Percentiles rank a stretch among this genome's conserved stretches.
Conservation (phyloP, 768 basidiomycete genomes). For the Trichaptum fuscoviolaceum region DNA sequence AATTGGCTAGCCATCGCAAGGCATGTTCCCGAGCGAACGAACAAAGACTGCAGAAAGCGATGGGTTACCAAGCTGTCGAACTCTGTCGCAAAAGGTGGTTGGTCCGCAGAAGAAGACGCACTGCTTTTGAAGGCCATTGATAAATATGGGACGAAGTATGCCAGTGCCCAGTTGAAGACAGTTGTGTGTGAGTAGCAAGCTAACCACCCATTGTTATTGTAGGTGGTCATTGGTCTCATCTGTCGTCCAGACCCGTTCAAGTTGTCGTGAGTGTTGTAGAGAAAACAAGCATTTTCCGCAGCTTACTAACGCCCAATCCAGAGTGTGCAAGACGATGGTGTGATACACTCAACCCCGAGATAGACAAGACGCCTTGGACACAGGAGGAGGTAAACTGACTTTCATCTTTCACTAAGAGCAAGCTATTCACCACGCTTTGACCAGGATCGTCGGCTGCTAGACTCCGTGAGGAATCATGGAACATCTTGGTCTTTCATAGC, state of each 20-base stretch:
- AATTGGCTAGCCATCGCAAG: constrained; percentile 63
- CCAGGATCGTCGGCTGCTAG: constrained; percentile 49
- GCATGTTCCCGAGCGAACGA: constrained; percentile 55
- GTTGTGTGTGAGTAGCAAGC: not conserved
- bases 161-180: not conserved
- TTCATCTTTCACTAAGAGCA: not conserved
- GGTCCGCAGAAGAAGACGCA: constrained; percentile 58
- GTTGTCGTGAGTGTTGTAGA: constrained; percentile 42
- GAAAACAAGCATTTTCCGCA: constrained; percentile 5
- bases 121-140: constrained; percentile 52
- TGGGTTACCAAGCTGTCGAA: constrained; percentile 64
- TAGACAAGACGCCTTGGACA: constrained; percentile 57
- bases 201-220: not conserved
- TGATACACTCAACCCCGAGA: constrained; percentile 55
- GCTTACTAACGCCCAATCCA: constrained; percentile 21
- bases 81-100: constrained; percentile 56
- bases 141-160: constrained; percentile 50
- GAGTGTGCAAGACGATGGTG: constrained; percentile 63
- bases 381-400: constrained; percentile 39
- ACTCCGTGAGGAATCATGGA: constrained; percentile 50
- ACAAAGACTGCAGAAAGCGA: constrained; percentile 60
- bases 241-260: constrained; percentile 51
- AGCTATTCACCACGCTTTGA: constrained; percentile 8
- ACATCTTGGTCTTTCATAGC: constrained; percentile 62
- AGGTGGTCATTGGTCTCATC: constrained; percentile 56